Percentiles rank a stretch among this genome's conserved stretches.
These are phyloP conservation scores for Paecilomyces formosus DNA, from an alignment of 2,329 filamentous ascomycete species.

Conservation along the genomic window DNA sequence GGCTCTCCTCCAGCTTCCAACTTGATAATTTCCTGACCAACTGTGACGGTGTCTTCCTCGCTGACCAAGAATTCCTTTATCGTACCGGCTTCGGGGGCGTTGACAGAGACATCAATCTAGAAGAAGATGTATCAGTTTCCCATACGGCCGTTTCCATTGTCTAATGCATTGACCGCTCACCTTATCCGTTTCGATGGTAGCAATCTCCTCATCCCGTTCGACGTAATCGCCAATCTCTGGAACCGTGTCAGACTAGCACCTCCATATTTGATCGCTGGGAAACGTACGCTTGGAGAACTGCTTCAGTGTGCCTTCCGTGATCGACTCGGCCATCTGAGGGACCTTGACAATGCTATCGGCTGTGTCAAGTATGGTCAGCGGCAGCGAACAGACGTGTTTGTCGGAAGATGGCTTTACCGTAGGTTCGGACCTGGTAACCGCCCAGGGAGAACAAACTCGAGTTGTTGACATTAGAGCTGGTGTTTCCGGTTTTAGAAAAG, in stretches of 20 bases:
- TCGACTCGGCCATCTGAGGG: conserved; percentile 96
- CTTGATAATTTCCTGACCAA: conserved; percentile 84
- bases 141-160: conserved; percentile 2
- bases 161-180: conserved; percentile 38
- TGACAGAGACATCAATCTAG: conserved; percentile 93
- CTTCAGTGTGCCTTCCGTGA: conserved; percentile 93
- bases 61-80: conserved; percentile 87
- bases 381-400: neutral
- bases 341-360: conserved; percentile 88
- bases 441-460: conserved; percentile 18
- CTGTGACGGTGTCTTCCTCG: conserved; percentile 91
- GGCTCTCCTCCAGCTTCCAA: conserved; percentile 69
- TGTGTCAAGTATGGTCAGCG: conserved; percentile 14
- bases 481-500: conserved; percentile 5
- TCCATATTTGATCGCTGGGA: neutral
- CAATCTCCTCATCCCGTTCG: conserved; percentile 93
- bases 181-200: conserved; percentile 99
- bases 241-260: conserved; percentile 10
- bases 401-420: conserved; percentile 18
- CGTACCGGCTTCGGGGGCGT: conserved; percentile 80
- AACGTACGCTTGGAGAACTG: conserved; percentile 74
- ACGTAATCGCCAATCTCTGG: conserved; percentile 82
- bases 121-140: conserved; percentile 3
- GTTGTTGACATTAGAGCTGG: neutral
- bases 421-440: conserved; percentile 26